Evolutionary conservation across 2,329 filamentous ascomycete genomes (phyloP).

Genomic region (Ceratocystis cubensis): DNA sequence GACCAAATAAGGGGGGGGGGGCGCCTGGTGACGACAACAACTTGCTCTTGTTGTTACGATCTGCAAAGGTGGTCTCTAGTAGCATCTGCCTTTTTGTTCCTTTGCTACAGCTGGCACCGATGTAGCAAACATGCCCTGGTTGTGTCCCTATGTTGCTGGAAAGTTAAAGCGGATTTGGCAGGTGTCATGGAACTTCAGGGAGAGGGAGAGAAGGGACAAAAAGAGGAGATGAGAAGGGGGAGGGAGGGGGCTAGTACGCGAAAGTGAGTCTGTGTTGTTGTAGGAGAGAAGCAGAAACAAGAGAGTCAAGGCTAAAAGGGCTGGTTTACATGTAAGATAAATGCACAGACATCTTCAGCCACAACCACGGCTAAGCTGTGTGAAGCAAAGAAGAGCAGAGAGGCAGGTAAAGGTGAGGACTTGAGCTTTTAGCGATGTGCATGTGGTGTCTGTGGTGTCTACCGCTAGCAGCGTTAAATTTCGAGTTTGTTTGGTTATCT

Average conservation of each 20-base stretch:
- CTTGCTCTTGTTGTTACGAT: neutral
- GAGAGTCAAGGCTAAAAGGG: neutral
- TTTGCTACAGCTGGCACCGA: neutral
- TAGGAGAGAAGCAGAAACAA: neutral
- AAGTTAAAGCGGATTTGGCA: conserved; percentile 5
- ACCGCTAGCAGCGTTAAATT: too few species aligned
- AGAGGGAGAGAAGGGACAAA: neutral
- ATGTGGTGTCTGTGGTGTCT: too few species aligned
- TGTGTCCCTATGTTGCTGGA: neutral
- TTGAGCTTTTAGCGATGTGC: too few species aligned
- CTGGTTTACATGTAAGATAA: neutral
- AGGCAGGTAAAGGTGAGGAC: neutral
- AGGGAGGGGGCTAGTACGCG: neutral
- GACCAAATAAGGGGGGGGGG: neutral
- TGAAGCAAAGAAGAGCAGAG: neutral
- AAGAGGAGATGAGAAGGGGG: neutral
- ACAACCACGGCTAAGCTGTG: neutral
- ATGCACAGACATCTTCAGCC: neutral
- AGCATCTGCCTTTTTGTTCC: neutral
- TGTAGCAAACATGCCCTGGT: neutral
- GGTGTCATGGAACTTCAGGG: conserved; percentile 1
- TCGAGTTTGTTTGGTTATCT: too few species aligned
- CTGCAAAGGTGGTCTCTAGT: neutral
- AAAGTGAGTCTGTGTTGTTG: conserved; percentile 1
- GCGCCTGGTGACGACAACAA: neutral